Evolutionary conservation across 1,284 basidiomycete species (phyloP), one percentile per base, ranked within the genome.

Genomic region (Apiotrichum sp.): DNA sequence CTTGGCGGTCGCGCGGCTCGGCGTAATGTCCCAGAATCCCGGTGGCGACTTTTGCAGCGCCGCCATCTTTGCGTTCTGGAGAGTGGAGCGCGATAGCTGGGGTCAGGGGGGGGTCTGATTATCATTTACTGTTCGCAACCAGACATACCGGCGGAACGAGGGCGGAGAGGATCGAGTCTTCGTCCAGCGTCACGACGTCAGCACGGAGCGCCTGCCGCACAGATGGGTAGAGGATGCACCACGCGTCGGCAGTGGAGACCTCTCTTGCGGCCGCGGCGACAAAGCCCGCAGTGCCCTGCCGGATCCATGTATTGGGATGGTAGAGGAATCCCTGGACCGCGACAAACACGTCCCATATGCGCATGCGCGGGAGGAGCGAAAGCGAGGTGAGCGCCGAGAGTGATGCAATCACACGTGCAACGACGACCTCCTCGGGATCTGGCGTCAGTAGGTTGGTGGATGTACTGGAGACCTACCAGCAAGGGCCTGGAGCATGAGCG

Each of bases 281-380:
- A 69, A 97, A 89, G 0, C 88, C 86, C 6, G 86, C 86, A 4
- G 92, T 53, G 87, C 92, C 88, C 80, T 97, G 90, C 57, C 91
- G 81, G 66, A 98, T 89, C 93, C 95, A 98, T n/a, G 84, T 77
- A 73, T 97, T 95, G 0, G 96, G 95, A 73, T 99, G 96, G 65
- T 90, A 95, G 41, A 98, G 77, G 69, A 98, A 93, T 1, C 90
- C 89, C 7, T 91, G 78, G 0, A 88, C 86, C 0, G 86, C 84
- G 53, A 85, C 88, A 81, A 96, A 88, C 38, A 97, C 79, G 62
- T 98, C 92, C 89, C 93, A 93, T 45, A 96, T 84, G n/a, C 87
- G 83, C 82, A 88, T 87, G 70, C 92, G 90, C 69, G 89, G 86
- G 71, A 98, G 87, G 4, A 98, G 74, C 0, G 89, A 87, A 3